Conservation (phyloP, 768 basidiomycete species). For the Mycena metata region DNA sequence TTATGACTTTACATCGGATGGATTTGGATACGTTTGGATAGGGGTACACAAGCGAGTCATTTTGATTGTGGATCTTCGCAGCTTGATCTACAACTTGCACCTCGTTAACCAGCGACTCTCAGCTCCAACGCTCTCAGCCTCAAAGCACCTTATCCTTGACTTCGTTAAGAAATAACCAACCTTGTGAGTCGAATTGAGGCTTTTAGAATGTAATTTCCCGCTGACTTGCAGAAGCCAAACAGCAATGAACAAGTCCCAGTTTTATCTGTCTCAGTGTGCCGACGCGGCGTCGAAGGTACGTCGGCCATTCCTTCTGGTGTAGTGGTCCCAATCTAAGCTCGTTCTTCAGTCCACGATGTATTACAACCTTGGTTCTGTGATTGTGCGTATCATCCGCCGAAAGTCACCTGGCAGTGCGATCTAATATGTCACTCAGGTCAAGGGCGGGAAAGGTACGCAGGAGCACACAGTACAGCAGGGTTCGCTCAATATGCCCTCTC, state of each 20-base stretch:
- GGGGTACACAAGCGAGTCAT: slow-evolving; percentile 18
- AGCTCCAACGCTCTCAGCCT: slow-evolving; percentile 13
- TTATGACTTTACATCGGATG: not conserved
- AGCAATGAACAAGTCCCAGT: slow-evolving; percentile 63
- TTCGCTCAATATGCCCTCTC: too few species aligned
- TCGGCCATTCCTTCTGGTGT: not conserved
- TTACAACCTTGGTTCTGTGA: slow-evolving; percentile 61
- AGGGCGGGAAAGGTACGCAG: slow-evolving; percentile 60
- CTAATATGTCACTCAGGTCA: slow-evolving; percentile 48
- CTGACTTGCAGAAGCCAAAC: slow-evolving; percentile 10
- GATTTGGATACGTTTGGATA: not conserved
- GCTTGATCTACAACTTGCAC: slow-evolving; percentile 38
- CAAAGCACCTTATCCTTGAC: slow-evolving; percentile 26
- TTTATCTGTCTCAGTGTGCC: slow-evolving; percentile 64
- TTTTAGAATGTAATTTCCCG: not conserved
- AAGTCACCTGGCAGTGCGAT: not conserved
- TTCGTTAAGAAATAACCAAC: slow-evolving; percentile 21
- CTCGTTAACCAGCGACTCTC: slow-evolving; percentile 35
- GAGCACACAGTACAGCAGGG: too few species aligned
- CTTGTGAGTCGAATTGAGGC: slow-evolving; percentile 47
- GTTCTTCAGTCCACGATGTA: slow-evolving; percentile 56
- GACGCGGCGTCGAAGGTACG: slow-evolving; percentile 60
- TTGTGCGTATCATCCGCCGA: slow-evolving; percentile 33
- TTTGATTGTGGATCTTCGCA: slow-evolving; percentile 26
- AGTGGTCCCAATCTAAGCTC: not conserved